phyloP scores from a whole-genome alignment of 2,329 filamentous ascomycete species.

The Pezicula radicicola region DNA sequence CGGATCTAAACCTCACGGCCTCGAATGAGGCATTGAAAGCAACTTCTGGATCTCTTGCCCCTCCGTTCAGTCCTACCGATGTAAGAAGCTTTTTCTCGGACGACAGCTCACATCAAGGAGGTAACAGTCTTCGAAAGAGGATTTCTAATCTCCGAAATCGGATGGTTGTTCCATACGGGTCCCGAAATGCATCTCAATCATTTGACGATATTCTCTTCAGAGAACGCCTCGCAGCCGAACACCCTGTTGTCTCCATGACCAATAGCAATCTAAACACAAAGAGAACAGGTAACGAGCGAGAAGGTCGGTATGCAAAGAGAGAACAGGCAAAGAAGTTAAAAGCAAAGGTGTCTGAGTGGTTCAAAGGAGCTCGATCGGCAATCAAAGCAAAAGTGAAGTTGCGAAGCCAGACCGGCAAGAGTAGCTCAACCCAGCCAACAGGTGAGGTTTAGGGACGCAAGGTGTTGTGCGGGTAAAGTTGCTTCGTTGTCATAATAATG shows the following conservation, averaged over 20 bases:
- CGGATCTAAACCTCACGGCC: background rate
- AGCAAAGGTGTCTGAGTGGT: slow-evolving; percentile 22
- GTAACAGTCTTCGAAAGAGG: slow-evolving; percentile 20
- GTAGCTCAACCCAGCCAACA: background rate
- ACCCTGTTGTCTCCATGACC: slow-evolving; percentile 12
- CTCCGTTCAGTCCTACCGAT: slow-evolving; percentile 19
- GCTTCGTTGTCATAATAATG: slow-evolving; percentile 1
- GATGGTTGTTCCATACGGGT: slow-evolving; percentile 20
- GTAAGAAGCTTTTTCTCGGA: slow-evolving; percentile 34
- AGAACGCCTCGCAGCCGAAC: slow-evolving; percentile 9
- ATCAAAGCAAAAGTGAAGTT: slow-evolving; percentile 20
- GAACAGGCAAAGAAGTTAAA: slow-evolving; percentile 18
- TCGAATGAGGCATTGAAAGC: slow-evolving; percentile 6
- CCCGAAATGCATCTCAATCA: slow-evolving; percentile 20
- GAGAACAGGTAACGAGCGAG: slow-evolving; percentile 10
- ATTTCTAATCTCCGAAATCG: slow-evolving; percentile 23
- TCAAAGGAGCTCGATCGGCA: slow-evolving; percentile 21
- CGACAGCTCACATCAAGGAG: slow-evolving; percentile 29
- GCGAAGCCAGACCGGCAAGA: slow-evolving; percentile 6
- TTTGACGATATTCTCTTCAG: slow-evolving; percentile 25
- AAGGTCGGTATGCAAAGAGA: slow-evolving; percentile 10
- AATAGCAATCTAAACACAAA: slow-evolving; percentile 16
- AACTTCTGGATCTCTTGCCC: slow-evolving; percentile 7
- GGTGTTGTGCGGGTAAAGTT: background rate
- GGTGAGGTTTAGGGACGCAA: background rate